Evolutionary conservation across 805 yeast species (phyloP).

Genomic region (Limtongia smithiae): DNA sequence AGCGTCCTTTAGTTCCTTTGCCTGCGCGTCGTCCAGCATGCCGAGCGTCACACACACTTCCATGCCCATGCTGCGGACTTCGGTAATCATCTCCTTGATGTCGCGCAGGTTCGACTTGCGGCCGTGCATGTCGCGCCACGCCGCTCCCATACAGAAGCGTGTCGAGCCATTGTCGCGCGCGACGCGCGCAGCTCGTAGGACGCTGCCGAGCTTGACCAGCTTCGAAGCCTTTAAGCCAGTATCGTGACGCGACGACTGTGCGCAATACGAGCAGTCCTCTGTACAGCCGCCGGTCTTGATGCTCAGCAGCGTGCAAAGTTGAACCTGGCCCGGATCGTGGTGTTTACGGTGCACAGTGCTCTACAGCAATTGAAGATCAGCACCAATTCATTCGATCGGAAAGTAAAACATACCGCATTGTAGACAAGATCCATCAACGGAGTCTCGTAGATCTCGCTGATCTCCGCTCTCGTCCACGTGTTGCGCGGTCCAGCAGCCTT

Average conservation of each 20-base stretch:
- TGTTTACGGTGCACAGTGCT: conserved; percentile 51
- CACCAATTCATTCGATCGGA: neutral
- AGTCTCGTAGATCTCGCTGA: conserved; percentile 57
- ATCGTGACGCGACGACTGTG: conserved; percentile 65
- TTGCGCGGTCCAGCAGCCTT: conserved; percentile 25
- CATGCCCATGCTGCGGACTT: conserved; percentile 61
- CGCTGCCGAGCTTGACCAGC: conserved; percentile 58
- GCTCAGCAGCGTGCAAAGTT: conserved; percentile 68
- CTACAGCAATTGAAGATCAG: neutral
- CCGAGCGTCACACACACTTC: conserved; percentile 81
- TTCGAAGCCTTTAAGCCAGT: conserved; percentile 73
- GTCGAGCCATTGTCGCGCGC: conserved; percentile 73
- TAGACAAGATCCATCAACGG: conserved; percentile 62
- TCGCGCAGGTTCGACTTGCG: conserved; percentile 62
- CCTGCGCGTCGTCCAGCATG: conserved; percentile 68
- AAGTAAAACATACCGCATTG: conserved; percentile 39
- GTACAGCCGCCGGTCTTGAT: conserved; percentile 80
- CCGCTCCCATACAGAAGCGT: conserved; percentile 81
- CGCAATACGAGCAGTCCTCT: conserved; percentile 78
- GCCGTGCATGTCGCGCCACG: conserved; percentile 84
- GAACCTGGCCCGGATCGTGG: conserved; percentile 68
- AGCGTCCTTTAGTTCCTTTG: conserved; percentile 54
- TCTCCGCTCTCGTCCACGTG: conserved; percentile 60
- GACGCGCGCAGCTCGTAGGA: conserved; percentile 56
- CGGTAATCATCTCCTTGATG: conserved; percentile 61